Percentiles rank a stretch among this genome's conserved stretches.
Evolutionary conservation across 768 basidiomycete genomes (phyloP).

Genomic region (Trametes gibbosa): DNA sequence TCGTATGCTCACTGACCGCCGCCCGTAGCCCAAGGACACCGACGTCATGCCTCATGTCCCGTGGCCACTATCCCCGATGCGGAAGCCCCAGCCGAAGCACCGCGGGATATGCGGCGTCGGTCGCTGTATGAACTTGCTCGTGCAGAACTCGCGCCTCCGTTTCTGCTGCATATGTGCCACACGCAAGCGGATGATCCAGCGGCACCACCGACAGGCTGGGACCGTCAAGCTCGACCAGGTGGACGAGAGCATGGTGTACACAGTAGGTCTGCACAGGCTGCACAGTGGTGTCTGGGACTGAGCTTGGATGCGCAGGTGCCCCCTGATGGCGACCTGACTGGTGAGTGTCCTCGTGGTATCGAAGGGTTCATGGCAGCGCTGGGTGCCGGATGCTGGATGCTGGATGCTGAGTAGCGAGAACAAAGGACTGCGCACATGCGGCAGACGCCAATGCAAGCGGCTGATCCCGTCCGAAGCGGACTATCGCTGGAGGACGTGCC

Average conservation of each 20-base stretch:
- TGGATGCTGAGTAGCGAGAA: background rate
- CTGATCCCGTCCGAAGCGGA: slow-evolving; percentile 17
- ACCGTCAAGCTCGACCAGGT: background rate
- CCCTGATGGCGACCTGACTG: background rate
- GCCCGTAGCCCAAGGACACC: background rate
- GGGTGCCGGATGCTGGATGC: too few relatives aligned
- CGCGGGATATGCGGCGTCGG: slow-evolving; percentile 16
- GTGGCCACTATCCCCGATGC: background rate
- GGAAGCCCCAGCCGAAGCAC: background rate
- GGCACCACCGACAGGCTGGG: background rate
- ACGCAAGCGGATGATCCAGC: slow-evolving; percentile 1
- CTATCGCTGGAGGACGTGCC: slow-evolving; percentile 24
- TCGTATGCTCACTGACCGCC: background rate
- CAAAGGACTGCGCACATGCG: slow-evolving; percentile 19
- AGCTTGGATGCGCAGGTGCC: background rate
- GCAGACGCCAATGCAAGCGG: slow-evolving; percentile 12
- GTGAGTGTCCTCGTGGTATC: background rate
- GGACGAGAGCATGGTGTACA: background rate
- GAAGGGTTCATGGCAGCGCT: too few relatives aligned
- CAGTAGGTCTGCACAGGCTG: background rate
- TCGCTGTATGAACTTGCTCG: slow-evolving; percentile 23
- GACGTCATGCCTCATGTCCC: background rate
- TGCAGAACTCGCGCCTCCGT: slow-evolving; percentile 14
- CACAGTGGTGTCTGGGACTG: background rate
- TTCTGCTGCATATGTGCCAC: slow-evolving; percentile 20